Evolutionary conservation across 768 basidiomycete genomes (phyloP).

Genomic region (Suillus clintonianus): DNA sequence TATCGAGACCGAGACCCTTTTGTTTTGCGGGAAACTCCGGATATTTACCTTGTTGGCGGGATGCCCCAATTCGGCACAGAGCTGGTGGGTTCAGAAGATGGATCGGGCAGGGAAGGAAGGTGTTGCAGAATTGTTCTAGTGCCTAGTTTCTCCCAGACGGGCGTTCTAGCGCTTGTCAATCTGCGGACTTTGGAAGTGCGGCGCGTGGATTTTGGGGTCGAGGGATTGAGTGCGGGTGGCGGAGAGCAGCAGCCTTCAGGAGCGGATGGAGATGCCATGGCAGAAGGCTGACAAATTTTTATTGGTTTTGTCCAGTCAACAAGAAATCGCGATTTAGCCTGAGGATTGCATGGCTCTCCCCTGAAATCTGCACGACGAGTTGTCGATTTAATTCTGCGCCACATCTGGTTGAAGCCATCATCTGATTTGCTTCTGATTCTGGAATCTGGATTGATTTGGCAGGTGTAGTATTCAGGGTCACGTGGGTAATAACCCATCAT

Average conservation of each 20-base stretch:
- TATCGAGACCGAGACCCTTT: conserved; percentile 89
- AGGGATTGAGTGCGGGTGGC: conserved; percentile 31
- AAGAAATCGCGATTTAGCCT: not conserved
- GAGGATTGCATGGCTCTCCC: not conserved
- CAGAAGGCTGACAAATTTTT: conserved; percentile 20
- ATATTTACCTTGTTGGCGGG: conserved; percentile 91
- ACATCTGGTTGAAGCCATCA: conserved; percentile 4
- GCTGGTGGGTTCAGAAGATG: conserved; percentile 48
- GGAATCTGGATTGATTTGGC: not conserved
- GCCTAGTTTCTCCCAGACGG: conserved; percentile 79
- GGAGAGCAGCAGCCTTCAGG: conserved; percentile 7
- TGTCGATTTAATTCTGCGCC: not conserved
- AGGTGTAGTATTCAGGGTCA: conserved; percentile 5
- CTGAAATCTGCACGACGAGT: not conserved
- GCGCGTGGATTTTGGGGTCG: conserved; percentile 56
- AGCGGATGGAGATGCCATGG: conserved; percentile 20
- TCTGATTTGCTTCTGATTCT: not conserved
- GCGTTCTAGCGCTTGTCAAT: conserved; percentile 78
- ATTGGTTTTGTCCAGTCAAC: conserved; percentile 1
- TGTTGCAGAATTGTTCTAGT: conserved; percentile 76
- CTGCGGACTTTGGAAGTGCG: conserved; percentile 73
- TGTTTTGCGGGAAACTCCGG: conserved; percentile 80
- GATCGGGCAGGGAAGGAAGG: conserved; percentile 28
- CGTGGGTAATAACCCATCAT: not conserved
- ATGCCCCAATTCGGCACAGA: conserved; percentile 82